These are phyloP conservation scores for Leptodontidium sp. DNA, from an alignment of 2,329 filamentous ascomycete species.

Conservation along the genomic window DNA sequence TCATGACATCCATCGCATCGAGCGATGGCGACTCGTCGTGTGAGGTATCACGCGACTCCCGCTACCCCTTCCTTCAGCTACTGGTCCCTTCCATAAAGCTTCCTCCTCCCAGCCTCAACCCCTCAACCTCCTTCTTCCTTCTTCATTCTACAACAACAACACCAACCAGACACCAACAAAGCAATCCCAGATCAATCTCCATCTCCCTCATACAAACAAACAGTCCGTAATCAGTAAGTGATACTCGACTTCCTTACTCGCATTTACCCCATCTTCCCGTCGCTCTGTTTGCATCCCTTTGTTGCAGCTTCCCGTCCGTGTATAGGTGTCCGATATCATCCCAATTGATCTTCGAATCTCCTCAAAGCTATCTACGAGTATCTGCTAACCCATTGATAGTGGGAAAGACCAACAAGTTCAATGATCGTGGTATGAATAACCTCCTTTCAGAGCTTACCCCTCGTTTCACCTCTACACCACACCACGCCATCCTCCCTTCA, in stretches of 20 bases:
- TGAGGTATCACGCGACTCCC: constrained; percentile 22
- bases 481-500: not conserved
- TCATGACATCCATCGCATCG: constrained; percentile 14
- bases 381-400: constrained; percentile 61
- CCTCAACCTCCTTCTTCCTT: constrained; percentile 5
- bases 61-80: constrained; percentile 8
- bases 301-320: constrained; percentile 14
- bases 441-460: not conserved
- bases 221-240: constrained; percentile 42
- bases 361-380: constrained; percentile 6
- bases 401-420: constrained; percentile 97
- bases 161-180: constrained; percentile 25
- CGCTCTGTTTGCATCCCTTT: constrained; percentile 27
- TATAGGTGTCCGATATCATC: constrained; percentile 23
- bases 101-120: constrained; percentile 20
- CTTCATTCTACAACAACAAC: constrained; percentile 27
- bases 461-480: constrained; percentile 1
- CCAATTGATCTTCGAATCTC: constrained; percentile 24
- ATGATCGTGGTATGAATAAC: constrained; percentile 68
- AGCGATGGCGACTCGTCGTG: constrained; percentile 17
- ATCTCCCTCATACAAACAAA: constrained; percentile 24
- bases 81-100: constrained; percentile 7
- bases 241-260: constrained; percentile 19
- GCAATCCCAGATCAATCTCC: constrained; percentile 21
- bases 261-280: constrained; percentile 33